Base-by-base conservation (phyloP, 1,284 basidiomycete species). In the Farysia itapuensis region DNA sequence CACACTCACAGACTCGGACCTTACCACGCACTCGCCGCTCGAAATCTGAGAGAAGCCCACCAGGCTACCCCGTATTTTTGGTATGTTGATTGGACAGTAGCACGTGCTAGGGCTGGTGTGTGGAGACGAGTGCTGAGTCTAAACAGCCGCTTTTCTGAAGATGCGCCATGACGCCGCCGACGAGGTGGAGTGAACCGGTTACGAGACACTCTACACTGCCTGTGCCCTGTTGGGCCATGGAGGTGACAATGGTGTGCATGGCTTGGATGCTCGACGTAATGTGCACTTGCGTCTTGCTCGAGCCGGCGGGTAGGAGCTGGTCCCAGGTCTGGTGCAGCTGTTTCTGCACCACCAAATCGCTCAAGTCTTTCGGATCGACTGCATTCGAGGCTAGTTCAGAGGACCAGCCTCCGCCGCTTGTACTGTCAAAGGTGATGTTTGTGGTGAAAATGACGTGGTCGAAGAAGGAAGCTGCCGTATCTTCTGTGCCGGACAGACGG, bases 391-490 rank as follows among this genome's bases (percentile, higher is more conserved):
- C 58, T 11, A 75, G 39, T 28, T 75, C 67, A 4, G 89, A 87
- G 79, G 94, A 95, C 77, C 86, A 96, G 28, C 82, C 81, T 1
- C 95, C 94, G 64, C 88, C 85, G n/a, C n/a, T n/a, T n/a, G n/a
- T n/a, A n/a, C n/a, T n/a, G 1, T 84, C 82, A 71, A 93, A 98
- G 0, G 95, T 98, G 32, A 93, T 87, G 77, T 98, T 99, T 20
- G 92, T 87, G 78, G 92, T 97, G 78, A 99, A 98, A 44, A 96
- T 83, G 52, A 91, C 89, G 36, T 84, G 82, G 72, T 89, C 83
- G 72, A 98, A 68, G 89, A 85, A 24, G 73, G 74, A 2, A 76
- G 68, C 33, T 5, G 60, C 53, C 4, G 48, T 13, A 11, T 20
- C 8, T 14, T 45, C 52, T 32, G 18, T 16, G 42, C 35, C 13